Evolutionary conservation across 768 basidiomycete species (phyloP), one percentile per base, ranked within the genome.

Genomic region (Suillus occidentalis): DNA sequence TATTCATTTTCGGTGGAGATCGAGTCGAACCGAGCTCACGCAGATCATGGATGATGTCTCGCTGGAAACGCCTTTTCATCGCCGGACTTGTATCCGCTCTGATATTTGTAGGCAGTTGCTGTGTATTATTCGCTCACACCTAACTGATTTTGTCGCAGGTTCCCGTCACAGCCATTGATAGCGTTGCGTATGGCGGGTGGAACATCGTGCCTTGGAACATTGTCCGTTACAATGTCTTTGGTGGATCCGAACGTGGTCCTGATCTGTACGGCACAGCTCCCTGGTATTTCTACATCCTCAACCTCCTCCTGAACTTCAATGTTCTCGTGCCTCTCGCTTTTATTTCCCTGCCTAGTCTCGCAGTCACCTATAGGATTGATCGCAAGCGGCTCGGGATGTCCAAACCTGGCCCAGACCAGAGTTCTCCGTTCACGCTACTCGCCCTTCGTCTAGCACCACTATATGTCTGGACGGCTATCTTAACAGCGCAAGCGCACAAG

Each of bases 301-400:
- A 99, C 78, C 87, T 97, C 64, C 80, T 92, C 65, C 85, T 99
- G 66, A 99, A 97, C 82, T 97, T 99, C 85, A 99, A 99, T 79
- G 77, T 94, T 63, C 78, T 95, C 63, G 76, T 91, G 18, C 89
- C 89, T 1, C 83, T 98, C 67, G 94, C 97, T 0, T 80, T 99
- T 28, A 66, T 89, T 12, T 90, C 96, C 10, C 78, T 96, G 7
- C 97, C 96, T 8, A 84, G 88, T 1, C 84, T 99, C 42, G 81
- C 77, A 22, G 73, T 97, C 65, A 96, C 95, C 0, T 88, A 88
- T 73, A 65, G 79, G 28, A 77, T 92, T 68, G 95, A 99, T 76
- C 84, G 83, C 68, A 89, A 88, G 70, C 90, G 96, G 25, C 84
- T 94, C 36, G 91, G 90, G 5, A 68, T 84, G 50, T 72, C 75